Conservation (phyloP, 2,329 filamentous ascomycete genomes). For the Botryotinia convoluta region DNA sequence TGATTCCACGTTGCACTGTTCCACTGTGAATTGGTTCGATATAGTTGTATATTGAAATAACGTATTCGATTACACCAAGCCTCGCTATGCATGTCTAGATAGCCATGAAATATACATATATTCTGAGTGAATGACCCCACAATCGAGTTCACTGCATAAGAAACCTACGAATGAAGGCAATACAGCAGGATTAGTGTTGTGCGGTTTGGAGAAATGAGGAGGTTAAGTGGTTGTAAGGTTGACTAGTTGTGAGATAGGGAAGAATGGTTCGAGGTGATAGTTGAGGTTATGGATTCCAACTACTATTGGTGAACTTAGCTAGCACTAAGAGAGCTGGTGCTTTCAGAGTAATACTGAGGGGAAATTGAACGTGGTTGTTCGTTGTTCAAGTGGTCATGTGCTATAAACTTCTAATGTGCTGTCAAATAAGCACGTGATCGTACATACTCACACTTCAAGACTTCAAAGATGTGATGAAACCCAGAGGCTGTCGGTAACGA, state of each 20-base stretch:
- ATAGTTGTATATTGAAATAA: neutral
- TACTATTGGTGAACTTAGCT: neutral
- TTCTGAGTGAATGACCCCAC: neutral
- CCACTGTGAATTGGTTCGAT: neutral
- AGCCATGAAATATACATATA: neutral
- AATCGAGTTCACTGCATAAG: fast-evolving
- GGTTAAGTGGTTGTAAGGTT: neutral
- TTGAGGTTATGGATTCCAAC: fast-evolving
- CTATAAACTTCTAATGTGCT: neutral
- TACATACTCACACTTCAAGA: neutral
- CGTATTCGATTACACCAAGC: neutral
- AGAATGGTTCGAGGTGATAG: neutral
- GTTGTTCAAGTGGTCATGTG: neutral
- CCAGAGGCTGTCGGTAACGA: fast-evolving
- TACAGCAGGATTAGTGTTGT: neutral
- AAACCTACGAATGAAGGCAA: neutral
- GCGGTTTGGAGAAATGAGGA: neutral
- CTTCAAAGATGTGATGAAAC: neutral
- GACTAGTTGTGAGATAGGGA: neutral
- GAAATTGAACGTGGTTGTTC: neutral
- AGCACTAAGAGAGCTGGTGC: neutral
- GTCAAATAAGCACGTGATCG: neutral
- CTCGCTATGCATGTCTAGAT: neutral
- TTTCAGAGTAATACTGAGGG: neutral
- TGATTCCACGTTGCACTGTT: neutral